These are phyloP conservation scores for Aspergillus sp. DNA, from an alignment of 2,329 filamentous ascomycete species.

Conservation along the genomic window DNA sequence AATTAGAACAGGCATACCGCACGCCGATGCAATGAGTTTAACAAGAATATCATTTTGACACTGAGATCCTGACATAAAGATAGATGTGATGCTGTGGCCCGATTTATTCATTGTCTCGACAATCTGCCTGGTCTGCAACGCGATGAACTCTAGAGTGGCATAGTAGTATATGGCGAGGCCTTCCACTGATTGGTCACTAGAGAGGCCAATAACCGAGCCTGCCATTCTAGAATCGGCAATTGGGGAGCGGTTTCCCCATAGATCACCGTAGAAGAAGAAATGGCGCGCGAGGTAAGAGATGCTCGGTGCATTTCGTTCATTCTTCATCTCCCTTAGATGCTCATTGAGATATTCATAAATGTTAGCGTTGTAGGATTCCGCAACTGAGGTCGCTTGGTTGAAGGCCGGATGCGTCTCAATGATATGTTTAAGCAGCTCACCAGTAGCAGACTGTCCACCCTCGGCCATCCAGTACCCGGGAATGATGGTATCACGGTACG, in stretches of 20 bases:
- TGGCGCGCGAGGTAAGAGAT: conserved; percentile 86
- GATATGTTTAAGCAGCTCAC: conserved; percentile 89
- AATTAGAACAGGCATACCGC: conserved; percentile 88
- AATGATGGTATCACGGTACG: conserved; percentile 90
- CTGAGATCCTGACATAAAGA: conserved; percentile 98
- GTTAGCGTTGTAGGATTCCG: conserved; percentile 78
- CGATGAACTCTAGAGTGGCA: conserved; percentile 96
- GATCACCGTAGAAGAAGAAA: conserved; percentile 97
- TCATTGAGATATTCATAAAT: conserved; percentile 95
- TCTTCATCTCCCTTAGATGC: conserved; percentile 74
- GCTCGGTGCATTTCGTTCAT: conserved; percentile 68
- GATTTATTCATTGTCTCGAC: conserved; percentile 88
- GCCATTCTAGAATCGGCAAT: conserved; percentile 92
- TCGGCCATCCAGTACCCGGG: conserved; percentile 96
- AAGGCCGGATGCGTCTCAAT: conserved; percentile 93
- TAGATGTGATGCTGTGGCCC: conserved; percentile 83
- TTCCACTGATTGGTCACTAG: conserved; percentile 81
- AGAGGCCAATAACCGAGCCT: conserved; percentile 82
- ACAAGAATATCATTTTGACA: conserved; percentile 95
- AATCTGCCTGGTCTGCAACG: conserved; percentile 94
- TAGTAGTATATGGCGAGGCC: conserved; percentile 92
- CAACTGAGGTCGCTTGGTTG: conserved; percentile 73
- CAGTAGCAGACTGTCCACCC: conserved; percentile 93
- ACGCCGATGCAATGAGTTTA: conserved; percentile 84
- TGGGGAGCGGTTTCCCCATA: conserved; percentile 95